Conservation (phyloP, 345 rosid species). For the Arabidopsis suecica region DNA sequence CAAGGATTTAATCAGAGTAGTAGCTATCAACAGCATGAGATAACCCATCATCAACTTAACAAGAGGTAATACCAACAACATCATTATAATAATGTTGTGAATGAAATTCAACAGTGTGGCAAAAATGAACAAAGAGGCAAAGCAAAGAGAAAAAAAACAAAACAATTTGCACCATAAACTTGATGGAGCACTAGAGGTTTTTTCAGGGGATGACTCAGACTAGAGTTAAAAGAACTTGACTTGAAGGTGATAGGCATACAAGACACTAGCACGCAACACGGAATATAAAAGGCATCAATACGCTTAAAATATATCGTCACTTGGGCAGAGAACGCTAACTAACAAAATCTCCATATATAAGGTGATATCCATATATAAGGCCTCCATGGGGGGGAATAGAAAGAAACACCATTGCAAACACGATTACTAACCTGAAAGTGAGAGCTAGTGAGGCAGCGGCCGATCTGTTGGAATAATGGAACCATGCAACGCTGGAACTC, state of each 20-base stretch:
- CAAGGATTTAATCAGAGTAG: background rate
- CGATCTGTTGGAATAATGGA: conserved; percentile 83
- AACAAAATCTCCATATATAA: conserved; percentile 3
- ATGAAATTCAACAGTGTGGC: background rate
- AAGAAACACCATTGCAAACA: background rate
- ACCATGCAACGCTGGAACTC: conserved; percentile 93
- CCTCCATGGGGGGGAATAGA: background rate
- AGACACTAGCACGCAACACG: conserved; percentile 3
- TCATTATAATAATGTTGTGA: conserved; percentile 1
- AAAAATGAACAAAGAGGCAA: conserved; percentile 27
- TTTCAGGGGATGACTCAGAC: conserved; percentile 23
- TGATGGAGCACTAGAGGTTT: background rate
- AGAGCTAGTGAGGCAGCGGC: conserved; percentile 83
- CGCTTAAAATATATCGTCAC: background rate
- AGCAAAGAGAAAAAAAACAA: background rate
- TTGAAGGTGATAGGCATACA: conserved; percentile 24
- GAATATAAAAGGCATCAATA: conserved; percentile 5
- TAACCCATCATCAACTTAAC: conserved; percentile 14
- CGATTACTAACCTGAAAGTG: conserved; percentile 77
- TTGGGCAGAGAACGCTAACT: background rate
- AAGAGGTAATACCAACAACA: conserved; percentile 10
- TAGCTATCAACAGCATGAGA: conserved; percentile 11
- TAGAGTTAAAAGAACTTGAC: background rate
- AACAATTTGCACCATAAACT: background rate
- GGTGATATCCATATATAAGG: background rate